Evolutionary conservation across 2,329 filamentous ascomycete genomes (phyloP).

Genomic region (Pseudocercospora musae): DNA sequence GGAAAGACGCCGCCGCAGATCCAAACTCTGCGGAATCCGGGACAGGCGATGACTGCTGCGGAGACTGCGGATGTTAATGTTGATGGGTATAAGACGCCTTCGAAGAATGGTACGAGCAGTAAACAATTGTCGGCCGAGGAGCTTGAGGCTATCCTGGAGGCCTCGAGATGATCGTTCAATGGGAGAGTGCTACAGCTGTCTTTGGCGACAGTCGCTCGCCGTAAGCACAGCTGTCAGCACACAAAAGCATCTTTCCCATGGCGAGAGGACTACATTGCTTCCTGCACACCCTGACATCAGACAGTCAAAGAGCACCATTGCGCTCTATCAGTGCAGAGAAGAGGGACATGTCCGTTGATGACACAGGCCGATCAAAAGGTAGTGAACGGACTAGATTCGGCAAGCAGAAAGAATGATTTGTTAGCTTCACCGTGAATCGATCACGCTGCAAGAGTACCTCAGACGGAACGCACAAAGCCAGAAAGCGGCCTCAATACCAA

Average conservation of each 20-base stretch:
- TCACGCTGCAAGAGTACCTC: too few relatives aligned
- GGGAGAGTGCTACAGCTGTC: too few relatives aligned
- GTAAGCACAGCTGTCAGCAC: too few relatives aligned
- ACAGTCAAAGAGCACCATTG: too few relatives aligned
- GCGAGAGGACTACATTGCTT: too few relatives aligned
- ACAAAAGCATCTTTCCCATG: too few relatives aligned
- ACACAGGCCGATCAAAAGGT: too few relatives aligned
- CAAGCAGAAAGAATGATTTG: background rate
- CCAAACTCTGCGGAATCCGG: slow-evolving; percentile 9
- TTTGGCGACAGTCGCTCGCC: too few relatives aligned
- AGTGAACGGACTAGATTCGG: too few relatives aligned
- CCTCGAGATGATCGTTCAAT: slow-evolving; percentile 5
- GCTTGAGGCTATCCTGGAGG: slow-evolving; percentile 12
- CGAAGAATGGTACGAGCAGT: background rate
- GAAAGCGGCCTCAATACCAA: background rate
- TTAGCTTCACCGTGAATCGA: background rate
- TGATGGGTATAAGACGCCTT: slow-evolving; percentile 7
- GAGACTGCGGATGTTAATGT: slow-evolving; percentile 5
- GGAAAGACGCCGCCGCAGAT: slow-evolving; percentile 11
- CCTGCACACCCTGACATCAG: too few relatives aligned
- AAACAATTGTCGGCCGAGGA: slow-evolving; percentile 4
- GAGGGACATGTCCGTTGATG: too few relatives aligned
- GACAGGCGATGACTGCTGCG: slow-evolving; percentile 13
- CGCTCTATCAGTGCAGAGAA: too few relatives aligned
- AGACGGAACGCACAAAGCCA: background rate